Evolutionary conservation across 1,284 basidiomycete genomes (phyloP).

Genomic region (Melanopsichium pennsylvanicum): DNA sequence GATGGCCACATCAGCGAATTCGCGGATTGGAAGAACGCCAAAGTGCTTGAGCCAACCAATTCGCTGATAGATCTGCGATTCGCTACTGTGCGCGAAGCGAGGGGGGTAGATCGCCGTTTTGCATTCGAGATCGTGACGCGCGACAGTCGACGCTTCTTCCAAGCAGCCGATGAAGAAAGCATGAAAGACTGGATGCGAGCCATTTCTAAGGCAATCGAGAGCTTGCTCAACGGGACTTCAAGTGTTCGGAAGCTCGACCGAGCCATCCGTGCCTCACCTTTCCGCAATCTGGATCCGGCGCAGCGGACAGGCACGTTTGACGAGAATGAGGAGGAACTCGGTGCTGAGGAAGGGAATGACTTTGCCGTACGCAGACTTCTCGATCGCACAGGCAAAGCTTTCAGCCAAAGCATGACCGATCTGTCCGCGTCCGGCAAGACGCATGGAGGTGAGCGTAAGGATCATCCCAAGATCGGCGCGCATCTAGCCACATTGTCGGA

Average conservation of each 20-base stretch:
- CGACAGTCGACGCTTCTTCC: conserved; percentile 68
- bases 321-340: conserved; percentile 17
- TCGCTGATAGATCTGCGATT: conserved; percentile 61
- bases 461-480: conserved; percentile 1
- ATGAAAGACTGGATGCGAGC: conserved; percentile 70
- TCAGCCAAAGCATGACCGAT: conserved; percentile 58
- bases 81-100: conserved; percentile 59
- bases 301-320: conserved; percentile 10
- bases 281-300: conserved; percentile 14
- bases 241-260: conserved; percentile 58
- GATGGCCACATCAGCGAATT: conserved; percentile 56
- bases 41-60: conserved; percentile 45
- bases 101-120: conserved; percentile 57
- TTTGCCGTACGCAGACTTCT: conserved; percentile 35
- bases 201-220: conserved; percentile 70
- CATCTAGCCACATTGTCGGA: conserved; percentile 44
- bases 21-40: conserved; percentile 56
- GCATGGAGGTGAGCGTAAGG: conserved; percentile 14
- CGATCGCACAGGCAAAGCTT: conserved; percentile 12
- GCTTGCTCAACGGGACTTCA: conserved; percentile 68
- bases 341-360: conserved; percentile 23
- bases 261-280: conserved; percentile 31
- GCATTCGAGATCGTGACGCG: conserved; percentile 70
- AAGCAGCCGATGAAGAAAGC: conserved; percentile 68
- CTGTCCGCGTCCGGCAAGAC: conserved; percentile 25